A percentile compares a stretch with the other conserved stretches of the same genome.
These are phyloP conservation scores for Hyphopichia burtonii DNA, from an alignment of 1,139 yeast genomes.

Conservation along the genomic window DNA sequence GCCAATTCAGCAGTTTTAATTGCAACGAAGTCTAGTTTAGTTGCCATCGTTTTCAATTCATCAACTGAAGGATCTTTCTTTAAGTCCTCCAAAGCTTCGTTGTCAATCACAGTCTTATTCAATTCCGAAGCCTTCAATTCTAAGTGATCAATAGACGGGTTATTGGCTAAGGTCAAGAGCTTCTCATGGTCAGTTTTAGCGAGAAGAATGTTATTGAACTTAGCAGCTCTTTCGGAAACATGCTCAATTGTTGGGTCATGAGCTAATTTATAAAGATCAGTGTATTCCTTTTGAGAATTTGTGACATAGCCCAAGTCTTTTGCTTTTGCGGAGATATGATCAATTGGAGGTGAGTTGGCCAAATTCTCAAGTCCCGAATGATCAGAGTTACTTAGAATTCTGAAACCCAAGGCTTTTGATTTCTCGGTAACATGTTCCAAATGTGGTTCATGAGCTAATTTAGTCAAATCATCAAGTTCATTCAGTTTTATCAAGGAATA, in stretches of 20 bases:
- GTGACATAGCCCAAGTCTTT: slow-evolving; percentile 9
- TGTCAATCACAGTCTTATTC: slow-evolving; percentile 8
- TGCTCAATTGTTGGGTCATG: slow-evolving; percentile 10
- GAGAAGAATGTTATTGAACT: slow-evolving; percentile 12
- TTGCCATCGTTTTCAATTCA: slow-evolving; percentile 17
- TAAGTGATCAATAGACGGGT: slow-evolving; percentile 22
- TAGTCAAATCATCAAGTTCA: slow-evolving; percentile 12
- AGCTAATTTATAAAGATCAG: slow-evolving; percentile 10
- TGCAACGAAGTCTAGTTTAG: slow-evolving; percentile 13
- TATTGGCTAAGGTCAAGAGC: slow-evolving; percentile 10
- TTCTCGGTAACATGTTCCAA: slow-evolving; percentile 9
- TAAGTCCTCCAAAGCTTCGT: slow-evolving; percentile 15
- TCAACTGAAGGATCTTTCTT: slow-evolving; percentile 5
- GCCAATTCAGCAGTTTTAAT: slow-evolving; percentile 13
- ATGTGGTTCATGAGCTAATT: slow-evolving; percentile 14
- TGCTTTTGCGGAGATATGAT: slow-evolving; percentile 17
- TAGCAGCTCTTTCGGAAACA: slow-evolving; percentile 12
- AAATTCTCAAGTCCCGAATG: background rate
- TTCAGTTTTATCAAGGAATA: slow-evolving; percentile 3
- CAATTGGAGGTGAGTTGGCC: slow-evolving; percentile 3
- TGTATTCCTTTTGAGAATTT: background rate
- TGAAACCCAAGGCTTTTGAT: slow-evolving; percentile 13
- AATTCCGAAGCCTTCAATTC: slow-evolving; percentile 11
- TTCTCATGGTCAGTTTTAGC: slow-evolving; percentile 13
- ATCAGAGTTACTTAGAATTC: slow-evolving; percentile 9